Evolutionary conservation across 108 stramenopile species (phyloP).

Genomic region (Nannochloropsis salina): DNA sequence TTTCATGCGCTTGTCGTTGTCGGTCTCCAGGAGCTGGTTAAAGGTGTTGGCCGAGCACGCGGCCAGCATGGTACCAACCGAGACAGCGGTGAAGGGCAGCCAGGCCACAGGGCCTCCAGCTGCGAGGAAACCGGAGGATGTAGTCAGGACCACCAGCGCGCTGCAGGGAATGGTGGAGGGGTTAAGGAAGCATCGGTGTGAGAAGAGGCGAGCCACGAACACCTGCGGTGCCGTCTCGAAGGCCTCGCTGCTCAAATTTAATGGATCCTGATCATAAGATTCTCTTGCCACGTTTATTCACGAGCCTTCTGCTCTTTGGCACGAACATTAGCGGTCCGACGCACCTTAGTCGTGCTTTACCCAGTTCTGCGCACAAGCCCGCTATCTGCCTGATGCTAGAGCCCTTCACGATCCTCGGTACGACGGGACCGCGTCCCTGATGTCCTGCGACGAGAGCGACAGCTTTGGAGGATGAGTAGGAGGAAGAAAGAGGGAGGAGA

Average conservation of each 20-base stretch:
- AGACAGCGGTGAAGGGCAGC: slow-evolving; percentile 60
- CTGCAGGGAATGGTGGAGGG: slow-evolving; percentile 72
- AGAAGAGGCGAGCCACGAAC: neutral
- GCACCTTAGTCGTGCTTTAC: slow-evolving; percentile 10
- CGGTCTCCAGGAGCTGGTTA: slow-evolving; percentile 80
- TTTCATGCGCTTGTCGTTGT: slow-evolving; percentile 77
- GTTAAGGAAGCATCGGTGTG: slow-evolving; percentile 33
- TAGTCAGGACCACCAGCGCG: slow-evolving; percentile 82
- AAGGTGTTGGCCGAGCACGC: slow-evolving; percentile 81
- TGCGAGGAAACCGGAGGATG: slow-evolving; percentile 78
- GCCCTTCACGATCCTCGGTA: neutral
- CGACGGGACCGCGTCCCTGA: neutral
- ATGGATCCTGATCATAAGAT: too few species aligned
- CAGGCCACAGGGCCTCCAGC: slow-evolving; percentile 73
- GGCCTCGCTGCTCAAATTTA: too few species aligned
- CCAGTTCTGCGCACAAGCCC: neutral
- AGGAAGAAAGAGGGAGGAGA: neutral
- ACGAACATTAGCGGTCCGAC: neutral
- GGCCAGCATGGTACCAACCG: slow-evolving; percentile 81
- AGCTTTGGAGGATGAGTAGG: neutral
- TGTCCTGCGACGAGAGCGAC: neutral
- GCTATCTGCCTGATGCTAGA: neutral
- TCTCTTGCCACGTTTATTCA: too few species aligned
- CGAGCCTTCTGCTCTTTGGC: too few species aligned
- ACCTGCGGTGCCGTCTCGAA: too few species aligned